phyloP scores from a whole-genome alignment of 768 basidiomycete species.

The Lentinula detonsa region DNA sequence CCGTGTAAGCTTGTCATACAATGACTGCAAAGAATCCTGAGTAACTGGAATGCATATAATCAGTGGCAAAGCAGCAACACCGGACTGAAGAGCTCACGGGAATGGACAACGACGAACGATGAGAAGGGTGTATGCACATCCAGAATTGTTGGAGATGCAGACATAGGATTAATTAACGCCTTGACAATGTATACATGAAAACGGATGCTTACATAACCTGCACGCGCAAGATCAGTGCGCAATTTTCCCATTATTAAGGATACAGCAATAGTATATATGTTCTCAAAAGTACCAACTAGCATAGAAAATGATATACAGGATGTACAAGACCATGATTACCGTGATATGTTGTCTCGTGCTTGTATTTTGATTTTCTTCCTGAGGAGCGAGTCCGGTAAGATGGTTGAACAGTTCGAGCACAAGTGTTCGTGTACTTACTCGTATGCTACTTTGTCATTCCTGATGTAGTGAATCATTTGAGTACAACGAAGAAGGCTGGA shows the following conservation, averaged over 20 bases:
- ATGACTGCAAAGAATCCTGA: constrained; percentile 55
- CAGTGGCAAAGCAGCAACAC: not conserved
- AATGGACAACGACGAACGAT: constrained; percentile 73
- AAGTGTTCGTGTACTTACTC: constrained; percentile 51
- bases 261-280: not conserved
- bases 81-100: constrained; percentile 37
- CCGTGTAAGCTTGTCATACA: constrained; percentile 67
- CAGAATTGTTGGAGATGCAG: constrained; percentile 41
- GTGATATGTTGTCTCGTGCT: constrained; percentile 85
- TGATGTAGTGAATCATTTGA: constrained; percentile 20
- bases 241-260: not conserved
- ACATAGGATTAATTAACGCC: constrained; percentile 12
- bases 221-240: too few species aligned
- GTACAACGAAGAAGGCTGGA: too few species aligned
- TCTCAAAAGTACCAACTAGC: not conserved
- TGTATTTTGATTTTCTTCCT: constrained; percentile 81
- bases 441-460: constrained; percentile 92
- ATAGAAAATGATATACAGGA: constrained; percentile 6
- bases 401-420: not conserved
- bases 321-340: constrained; percentile 36
- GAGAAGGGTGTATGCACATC: constrained; percentile 72
- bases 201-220: not conserved
- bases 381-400: not conserved
- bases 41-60: constrained; percentile 41
- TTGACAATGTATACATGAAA: not conserved